These are phyloP conservation scores for Zygoascus tannicola DNA, from an alignment of 805 yeast genomes.

Conservation along the genomic window DNA sequence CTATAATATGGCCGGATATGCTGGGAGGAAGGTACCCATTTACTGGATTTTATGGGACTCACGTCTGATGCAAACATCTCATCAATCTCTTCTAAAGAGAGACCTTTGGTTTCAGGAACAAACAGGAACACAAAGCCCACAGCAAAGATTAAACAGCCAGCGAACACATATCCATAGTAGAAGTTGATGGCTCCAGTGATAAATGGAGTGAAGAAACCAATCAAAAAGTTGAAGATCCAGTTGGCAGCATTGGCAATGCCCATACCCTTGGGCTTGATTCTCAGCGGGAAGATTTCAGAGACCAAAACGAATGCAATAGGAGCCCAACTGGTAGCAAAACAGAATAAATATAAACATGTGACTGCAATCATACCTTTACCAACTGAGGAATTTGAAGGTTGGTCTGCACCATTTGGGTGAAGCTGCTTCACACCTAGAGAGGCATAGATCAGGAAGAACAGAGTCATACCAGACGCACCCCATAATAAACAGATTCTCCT, in stretches of 20 bases:
- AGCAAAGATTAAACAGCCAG: constrained; percentile 50
- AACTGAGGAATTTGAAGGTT: constrained; percentile 28
- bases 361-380: constrained; percentile 46
- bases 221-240: constrained; percentile 39
- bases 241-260: constrained; percentile 42
- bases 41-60: constrained; percentile 8
- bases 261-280: constrained; percentile 57
- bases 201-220: constrained; percentile 62
- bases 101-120: constrained; percentile 72
- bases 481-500: constrained; percentile 38
- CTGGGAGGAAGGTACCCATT: constrained; percentile 8
- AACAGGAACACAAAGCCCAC: constrained; percentile 63
- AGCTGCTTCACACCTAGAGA: constrained; percentile 35
- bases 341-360: constrained; percentile 42
- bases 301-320: constrained; percentile 64
- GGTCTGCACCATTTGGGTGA: constrained; percentile 27
- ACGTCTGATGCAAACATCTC: constrained; percentile 15
- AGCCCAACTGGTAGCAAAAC: constrained; percentile 51
- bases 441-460: constrained; percentile 45
- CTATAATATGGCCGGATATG: constrained; percentile 4
- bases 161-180: constrained; percentile 53
- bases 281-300: constrained; percentile 50
- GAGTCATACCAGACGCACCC: constrained; percentile 41
- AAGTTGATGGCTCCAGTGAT: constrained; percentile 53
- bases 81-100: constrained; percentile 66